These are phyloP conservation scores for Helianthus tuberosus DNA, from an alignment of 129 eudicot genomes.

Conservation along the genomic window DNA sequence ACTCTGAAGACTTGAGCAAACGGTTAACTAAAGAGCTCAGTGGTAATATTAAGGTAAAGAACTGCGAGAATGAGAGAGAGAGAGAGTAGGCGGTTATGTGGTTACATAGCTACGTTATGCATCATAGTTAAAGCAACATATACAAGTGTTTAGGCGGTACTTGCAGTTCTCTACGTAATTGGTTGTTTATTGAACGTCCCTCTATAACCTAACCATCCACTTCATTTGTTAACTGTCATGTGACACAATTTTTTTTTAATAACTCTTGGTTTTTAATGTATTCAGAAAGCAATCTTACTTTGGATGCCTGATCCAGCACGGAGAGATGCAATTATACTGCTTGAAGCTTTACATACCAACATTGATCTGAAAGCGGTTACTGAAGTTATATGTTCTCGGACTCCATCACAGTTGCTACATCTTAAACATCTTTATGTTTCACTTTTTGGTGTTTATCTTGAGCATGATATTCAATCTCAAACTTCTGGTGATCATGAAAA, in stretches of 20 bases:
- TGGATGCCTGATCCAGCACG: slow-evolving; percentile 75
- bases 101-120: no score
- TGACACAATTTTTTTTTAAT: neutral
- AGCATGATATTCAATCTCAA: slow-evolving; percentile 63
- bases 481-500: slow-evolving; percentile 65
- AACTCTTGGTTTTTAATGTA: neutral
- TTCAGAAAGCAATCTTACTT: slow-evolving; percentile 57
- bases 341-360: slow-evolving; percentile 39
- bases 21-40: slow-evolving; percentile 63
- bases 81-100: no score
- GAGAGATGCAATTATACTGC: slow-evolving; percentile 60
- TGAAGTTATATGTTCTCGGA: slow-evolving; percentile 74
- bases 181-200: no score
- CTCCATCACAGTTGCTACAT: slow-evolving; percentile 57
- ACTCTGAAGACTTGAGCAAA: slow-evolving; percentile 56
- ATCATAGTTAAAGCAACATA: no score
- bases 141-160: no score
- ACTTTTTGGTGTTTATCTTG: slow-evolving; percentile 62
- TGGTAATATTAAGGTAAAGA: slow-evolving; percentile 60
- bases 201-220: neutral
- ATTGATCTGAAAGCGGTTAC: slow-evolving; percentile 56
- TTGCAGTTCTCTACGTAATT: no score
- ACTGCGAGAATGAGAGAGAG: no score
- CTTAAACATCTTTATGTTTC: slow-evolving; percentile 56
- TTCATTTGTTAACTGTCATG: neutral